A percentile compares a stretch with the other conserved stretches of the same genome.
Evolutionary conservation across 1,284 basidiomycete species (phyloP).

Genomic region (Naganishia sp.): DNA sequence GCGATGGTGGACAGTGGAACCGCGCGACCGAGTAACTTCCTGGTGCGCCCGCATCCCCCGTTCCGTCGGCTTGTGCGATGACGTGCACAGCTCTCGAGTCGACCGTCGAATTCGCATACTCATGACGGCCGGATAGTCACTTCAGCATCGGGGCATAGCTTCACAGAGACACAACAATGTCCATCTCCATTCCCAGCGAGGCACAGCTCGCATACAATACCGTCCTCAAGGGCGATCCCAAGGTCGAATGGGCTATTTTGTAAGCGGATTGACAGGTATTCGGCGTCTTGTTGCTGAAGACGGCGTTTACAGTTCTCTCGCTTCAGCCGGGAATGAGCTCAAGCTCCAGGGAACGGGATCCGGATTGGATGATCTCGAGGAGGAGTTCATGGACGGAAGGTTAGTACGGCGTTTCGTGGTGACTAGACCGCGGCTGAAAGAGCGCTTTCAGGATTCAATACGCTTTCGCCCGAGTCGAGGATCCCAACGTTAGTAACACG

Average conservation of each 20-base stretch:
- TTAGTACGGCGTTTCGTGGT: not conserved
- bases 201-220: constrained; percentile 77
- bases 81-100: not conserved
- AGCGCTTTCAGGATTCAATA: constrained; percentile 75
- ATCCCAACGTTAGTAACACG: constrained; percentile 68
- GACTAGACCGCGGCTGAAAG: not conserved
- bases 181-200: constrained; percentile 57
- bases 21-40: too few relatives aligned
- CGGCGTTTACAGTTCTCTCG: constrained; percentile 50
- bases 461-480: constrained; percentile 83
- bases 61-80: not conserved
- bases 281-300: not conserved
- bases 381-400: constrained; percentile 9
- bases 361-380: constrained; percentile 64
- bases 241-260: constrained; percentile 81
- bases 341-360: constrained; percentile 83
- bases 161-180: constrained; percentile 40
- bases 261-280: constrained; percentile 19
- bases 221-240: constrained; percentile 67
- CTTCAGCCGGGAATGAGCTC: constrained; percentile 86
- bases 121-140: not conserved
- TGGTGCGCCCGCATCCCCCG: not conserved
- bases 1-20: too few relatives aligned
- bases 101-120: not conserved
- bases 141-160: too few relatives aligned